Evolutionary conservation across 2,329 filamentous ascomycete species (phyloP).

Genomic region (Beauveria caledonica): DNA sequence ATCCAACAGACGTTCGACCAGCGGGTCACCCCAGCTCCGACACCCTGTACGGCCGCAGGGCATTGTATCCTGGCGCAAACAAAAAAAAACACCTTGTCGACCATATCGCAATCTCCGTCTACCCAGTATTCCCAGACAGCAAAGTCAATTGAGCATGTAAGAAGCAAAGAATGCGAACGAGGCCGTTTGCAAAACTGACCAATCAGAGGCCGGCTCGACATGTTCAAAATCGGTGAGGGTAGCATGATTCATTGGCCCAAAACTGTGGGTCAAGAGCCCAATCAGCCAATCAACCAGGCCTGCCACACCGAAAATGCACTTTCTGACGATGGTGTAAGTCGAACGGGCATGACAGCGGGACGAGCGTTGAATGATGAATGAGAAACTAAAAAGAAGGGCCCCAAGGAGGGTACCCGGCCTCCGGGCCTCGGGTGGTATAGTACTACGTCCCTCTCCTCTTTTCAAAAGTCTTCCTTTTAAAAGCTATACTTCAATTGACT

Average conservation of each 20-base stretch:
- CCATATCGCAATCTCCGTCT: too few relatives aligned
- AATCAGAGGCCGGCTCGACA: conserved; percentile 10
- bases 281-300: conserved; percentile 18
- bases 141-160: background rate
- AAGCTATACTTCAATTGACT: conserved; percentile 4
- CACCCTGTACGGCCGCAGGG: too few relatives aligned
- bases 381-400: conserved; percentile 9
- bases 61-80: too few relatives aligned
- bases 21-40: too few relatives aligned
- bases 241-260: conserved; percentile 12
- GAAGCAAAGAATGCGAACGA: background rate
- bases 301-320: conserved; percentile 24
- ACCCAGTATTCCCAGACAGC: background rate
- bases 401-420: conserved; percentile 9
- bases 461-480: background rate
- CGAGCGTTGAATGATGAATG: conserved; percentile 6
- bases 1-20: too few relatives aligned
- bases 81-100: too few relatives aligned
- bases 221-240: conserved; percentile 15
- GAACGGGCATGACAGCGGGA: conserved; percentile 13
- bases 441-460: background rate
- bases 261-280: background rate
- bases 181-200: background rate
- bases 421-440: background rate
- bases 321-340: conserved; percentile 31